phyloP scores from a whole-genome alignment of 2,329 filamentous ascomycete genomes.

The Hypoxylon sp. region DNA sequence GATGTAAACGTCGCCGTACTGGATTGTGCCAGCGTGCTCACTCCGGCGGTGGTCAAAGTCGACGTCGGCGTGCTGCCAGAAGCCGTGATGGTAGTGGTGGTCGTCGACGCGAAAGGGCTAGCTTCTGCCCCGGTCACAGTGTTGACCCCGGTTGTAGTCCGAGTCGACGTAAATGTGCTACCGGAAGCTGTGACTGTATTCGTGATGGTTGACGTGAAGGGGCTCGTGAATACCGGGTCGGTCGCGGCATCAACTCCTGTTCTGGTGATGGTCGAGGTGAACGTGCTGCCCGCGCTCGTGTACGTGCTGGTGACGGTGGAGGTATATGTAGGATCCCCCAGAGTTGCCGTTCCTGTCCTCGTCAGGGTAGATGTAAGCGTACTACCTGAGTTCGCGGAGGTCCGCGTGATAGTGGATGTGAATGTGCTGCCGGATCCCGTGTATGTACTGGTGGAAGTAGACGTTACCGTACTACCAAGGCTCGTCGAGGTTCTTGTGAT shows the following conservation, averaged over 20 bases:
- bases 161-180: background rate
- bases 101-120: background rate
- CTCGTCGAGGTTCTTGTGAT: background rate
- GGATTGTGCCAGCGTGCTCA: background rate
- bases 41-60: background rate
- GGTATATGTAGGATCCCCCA: conserved; percentile 4
- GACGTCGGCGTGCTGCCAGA: background rate
- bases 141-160: background rate
- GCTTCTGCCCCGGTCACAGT: background rate
- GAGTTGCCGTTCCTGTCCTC: conserved; percentile 4
- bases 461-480: conserved; percentile 22
- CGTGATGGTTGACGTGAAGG: conserved; percentile 1
- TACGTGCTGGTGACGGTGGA: conserved; percentile 14
- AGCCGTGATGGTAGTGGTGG: background rate
- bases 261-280: conserved; percentile 25
- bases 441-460: conserved; percentile 12
- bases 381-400: conserved; percentile 15
- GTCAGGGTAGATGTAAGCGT: conserved; percentile 21
- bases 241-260: background rate
- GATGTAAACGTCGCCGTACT: conserved; percentile 24
- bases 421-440: conserved; percentile 14
- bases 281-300: conserved; percentile 1
- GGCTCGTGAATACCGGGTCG: background rate
- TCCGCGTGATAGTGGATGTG: conserved; percentile 25
- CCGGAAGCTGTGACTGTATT: background rate